Evolutionary conservation across 2,329 filamentous ascomycete species (phyloP).

Genomic region (Beauveria asiatica): DNA sequence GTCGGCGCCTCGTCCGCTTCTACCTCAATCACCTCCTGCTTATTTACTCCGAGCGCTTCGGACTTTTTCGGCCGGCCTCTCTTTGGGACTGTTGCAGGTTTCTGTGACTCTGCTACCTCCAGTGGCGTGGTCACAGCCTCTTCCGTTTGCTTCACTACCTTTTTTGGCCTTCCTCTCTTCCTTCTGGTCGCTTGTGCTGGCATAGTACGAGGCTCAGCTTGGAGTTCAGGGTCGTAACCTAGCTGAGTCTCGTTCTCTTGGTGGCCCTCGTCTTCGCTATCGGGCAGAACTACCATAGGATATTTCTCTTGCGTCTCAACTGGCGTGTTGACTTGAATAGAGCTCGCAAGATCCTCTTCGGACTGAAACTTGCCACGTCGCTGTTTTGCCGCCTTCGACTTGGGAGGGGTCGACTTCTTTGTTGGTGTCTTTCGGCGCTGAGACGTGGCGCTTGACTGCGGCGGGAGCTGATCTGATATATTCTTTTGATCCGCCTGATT

Average conservation of each 20-base stretch:
- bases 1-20: background rate
- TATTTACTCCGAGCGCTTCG: constrained; percentile 14
- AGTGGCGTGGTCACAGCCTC: constrained; percentile 4
- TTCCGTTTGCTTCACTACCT: constrained; percentile 10
- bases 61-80: constrained; percentile 36
- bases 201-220: background rate
- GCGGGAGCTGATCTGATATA: background rate
- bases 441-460: background rate
- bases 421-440: background rate
- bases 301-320: background rate
- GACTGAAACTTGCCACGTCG: background rate
- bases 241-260: background rate
- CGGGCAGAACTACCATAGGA: background rate
- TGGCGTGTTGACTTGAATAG: background rate
- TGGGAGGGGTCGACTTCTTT: background rate
- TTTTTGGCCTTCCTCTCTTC: constrained; percentile 15
- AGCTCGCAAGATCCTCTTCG: background rate
- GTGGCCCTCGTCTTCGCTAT: background rate
- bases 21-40: background rate
- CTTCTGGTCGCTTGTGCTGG: constrained; percentile 7
- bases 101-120: constrained; percentile 14
- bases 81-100: constrained; percentile 15
- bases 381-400: background rate
- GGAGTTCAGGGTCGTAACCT: background rate
- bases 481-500: background rate